These are phyloP conservation scores for Digitaria exilis DNA, from an alignment of 202 grass and related monocot genomes.

Conservation along the genomic window DNA sequence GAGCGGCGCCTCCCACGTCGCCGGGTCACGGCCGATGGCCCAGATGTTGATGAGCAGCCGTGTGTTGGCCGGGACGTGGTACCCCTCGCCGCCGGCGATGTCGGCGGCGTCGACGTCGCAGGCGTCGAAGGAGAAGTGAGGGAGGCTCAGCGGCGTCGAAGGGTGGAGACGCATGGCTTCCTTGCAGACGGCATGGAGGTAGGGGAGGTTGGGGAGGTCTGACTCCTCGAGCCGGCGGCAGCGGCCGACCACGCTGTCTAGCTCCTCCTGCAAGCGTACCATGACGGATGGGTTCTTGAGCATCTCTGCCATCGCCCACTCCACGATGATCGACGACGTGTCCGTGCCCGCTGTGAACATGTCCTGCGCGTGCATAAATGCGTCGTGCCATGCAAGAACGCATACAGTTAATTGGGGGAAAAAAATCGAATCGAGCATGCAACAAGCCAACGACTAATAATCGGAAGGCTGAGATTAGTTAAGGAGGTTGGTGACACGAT, in stretches of 20 bases:
- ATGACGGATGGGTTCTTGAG: slow-evolving; percentile 59
- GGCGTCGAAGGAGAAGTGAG: slow-evolving; percentile 78
- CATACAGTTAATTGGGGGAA: neutral
- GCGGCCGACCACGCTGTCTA: slow-evolving; percentile 66
- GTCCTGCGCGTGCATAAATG: slow-evolving; percentile 54
- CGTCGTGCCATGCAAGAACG: neutral
- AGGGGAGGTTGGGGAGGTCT: slow-evolving; percentile 62
- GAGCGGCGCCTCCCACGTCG: slow-evolving; percentile 56
- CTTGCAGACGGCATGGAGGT: slow-evolving; percentile 81
- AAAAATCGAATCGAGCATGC: neutral
- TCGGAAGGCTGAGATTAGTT: neutral
- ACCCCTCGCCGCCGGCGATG: slow-evolving; percentile 48
- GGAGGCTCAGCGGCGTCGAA: slow-evolving; percentile 79
- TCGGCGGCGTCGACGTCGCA: slow-evolving; percentile 47
- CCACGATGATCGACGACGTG: slow-evolving; percentile 86
- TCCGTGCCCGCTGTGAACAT: slow-evolving; percentile 94
- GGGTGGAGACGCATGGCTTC: slow-evolving; percentile 84
- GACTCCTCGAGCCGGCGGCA: slow-evolving; percentile 60
- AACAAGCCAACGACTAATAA: neutral
- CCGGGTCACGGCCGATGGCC: slow-evolving; percentile 78
- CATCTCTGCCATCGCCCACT: slow-evolving; percentile 83
- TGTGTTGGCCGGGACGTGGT: slow-evolving; percentile 63
- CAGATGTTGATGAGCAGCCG: slow-evolving; percentile 73
- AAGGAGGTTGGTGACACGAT: neutral
- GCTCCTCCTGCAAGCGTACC: slow-evolving; percentile 56